phyloP scores from a whole-genome alignment of 208 protist species.

The Leishmania aethiopica region DNA sequence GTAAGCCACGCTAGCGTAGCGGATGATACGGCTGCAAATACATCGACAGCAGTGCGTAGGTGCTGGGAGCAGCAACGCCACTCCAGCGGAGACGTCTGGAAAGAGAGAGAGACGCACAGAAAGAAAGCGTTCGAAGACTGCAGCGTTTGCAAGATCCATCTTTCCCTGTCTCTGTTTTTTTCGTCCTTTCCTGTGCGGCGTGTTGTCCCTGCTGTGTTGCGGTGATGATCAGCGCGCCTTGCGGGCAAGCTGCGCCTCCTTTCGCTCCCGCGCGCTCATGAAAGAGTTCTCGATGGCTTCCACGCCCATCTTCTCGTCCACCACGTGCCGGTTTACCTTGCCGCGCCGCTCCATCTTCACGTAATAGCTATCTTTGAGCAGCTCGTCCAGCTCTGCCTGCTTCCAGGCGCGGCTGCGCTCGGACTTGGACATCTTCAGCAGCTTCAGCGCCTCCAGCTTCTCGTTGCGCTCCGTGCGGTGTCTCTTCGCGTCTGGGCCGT shows the following conservation, averaged over 20 bases:
- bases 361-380: conserved; percentile 92
- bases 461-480: conserved; percentile 89
- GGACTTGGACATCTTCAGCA: conserved; percentile 78
- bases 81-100: neutral
- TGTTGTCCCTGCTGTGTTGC: neutral
- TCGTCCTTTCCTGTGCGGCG: neutral
- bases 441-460: conserved; percentile 82
- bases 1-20: neutral
- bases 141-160: neutral
- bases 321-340: conserved; percentile 50
- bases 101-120: neutral
- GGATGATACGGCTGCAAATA: neutral
- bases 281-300: conserved; percentile 89
- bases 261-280: conserved; percentile 80
- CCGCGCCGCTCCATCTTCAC: conserved; percentile 89
- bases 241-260: conserved; percentile 73
- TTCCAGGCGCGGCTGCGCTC: conserved; percentile 84
- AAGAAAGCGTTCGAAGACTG: neutral
- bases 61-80: neutral
- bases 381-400: conserved; percentile 87
- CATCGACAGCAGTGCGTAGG: neutral
- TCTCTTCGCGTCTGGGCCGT: conserved; percentile 32
- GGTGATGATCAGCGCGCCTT: conserved; percentile 22
- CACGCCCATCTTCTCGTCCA: conserved; percentile 87
- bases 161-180: neutral